A percentile compares a stretch with the other conserved stretches of the same genome.
phyloP scores from a whole-genome alignment of 148 eudicot genomes.

The Gaultheria prostrata region DNA sequence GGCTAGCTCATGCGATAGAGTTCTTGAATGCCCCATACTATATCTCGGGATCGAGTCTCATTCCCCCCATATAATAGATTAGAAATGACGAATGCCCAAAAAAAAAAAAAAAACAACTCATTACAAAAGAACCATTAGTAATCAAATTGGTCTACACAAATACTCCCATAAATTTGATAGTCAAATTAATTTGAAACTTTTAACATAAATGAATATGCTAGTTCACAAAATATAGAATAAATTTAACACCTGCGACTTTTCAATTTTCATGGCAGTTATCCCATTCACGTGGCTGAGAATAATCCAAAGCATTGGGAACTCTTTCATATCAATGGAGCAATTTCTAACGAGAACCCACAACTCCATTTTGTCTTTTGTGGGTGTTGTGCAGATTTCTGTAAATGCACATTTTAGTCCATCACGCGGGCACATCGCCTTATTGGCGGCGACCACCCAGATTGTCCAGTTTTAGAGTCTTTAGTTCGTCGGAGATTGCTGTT shows the following conservation, averaged over 20 bases:
- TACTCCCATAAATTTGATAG: too few relatives aligned
- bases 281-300: slow-evolving; percentile 25
- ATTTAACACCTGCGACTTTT: neutral
- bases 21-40: too few relatives aligned
- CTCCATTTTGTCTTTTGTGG: neutral
- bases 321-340: neutral
- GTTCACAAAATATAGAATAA: too few relatives aligned
- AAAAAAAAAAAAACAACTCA: too few relatives aligned
- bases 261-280: slow-evolving; percentile 14
- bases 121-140: too few relatives aligned
- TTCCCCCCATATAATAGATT: too few relatives aligned
- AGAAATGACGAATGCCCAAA: too few relatives aligned
- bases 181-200: too few relatives aligned
- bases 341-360: neutral
- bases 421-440: slow-evolving; percentile 4
- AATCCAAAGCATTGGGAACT: neutral
- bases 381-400: neutral
- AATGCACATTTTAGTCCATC: slow-evolving; percentile 18
- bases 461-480: slow-evolving; percentile 9
- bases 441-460: neutral
- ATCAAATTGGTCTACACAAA: too few relatives aligned
- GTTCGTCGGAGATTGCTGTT: slow-evolving; percentile 18
- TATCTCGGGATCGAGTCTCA: too few relatives aligned
- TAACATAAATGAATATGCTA: too few relatives aligned
- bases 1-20: too few relatives aligned